Percentiles rank a stretch among this genome's conserved stretches.
phyloP scores from a whole-genome alignment of 1,284 basidiomycete genomes.

The Ustilago esculenta region DNA sequence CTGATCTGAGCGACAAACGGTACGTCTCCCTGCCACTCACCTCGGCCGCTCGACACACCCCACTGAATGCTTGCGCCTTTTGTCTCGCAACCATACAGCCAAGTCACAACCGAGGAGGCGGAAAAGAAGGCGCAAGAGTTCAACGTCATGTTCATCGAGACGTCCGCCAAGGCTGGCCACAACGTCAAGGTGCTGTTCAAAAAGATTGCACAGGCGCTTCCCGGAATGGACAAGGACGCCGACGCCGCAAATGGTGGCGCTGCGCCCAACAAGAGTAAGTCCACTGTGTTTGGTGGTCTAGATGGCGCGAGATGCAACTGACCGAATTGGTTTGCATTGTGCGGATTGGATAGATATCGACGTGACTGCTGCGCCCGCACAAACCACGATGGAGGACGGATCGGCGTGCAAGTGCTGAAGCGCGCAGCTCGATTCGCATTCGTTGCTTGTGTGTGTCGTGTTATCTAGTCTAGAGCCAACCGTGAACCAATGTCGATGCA shows the following conservation, averaged over 20 bases:
- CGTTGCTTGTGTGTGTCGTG: too few relatives aligned
- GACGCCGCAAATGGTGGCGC: constrained; percentile 70
- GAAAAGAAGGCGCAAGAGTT: constrained; percentile 91
- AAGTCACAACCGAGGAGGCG: constrained; percentile 98
- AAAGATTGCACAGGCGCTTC: constrained; percentile 97
- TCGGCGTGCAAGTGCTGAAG: constrained; percentile 52
- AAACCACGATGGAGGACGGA: constrained; percentile 54
- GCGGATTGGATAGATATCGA: constrained; percentile 49
- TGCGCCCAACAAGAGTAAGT: constrained; percentile 49
- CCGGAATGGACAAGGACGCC: constrained; percentile 88
- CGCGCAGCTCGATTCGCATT: not conserved
- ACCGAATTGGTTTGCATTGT: not conserved
- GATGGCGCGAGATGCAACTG: too few relatives aligned
- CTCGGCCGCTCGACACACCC: too few relatives aligned
- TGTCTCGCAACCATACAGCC: constrained; percentile 69
- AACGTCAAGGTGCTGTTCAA: constrained; percentile 99
- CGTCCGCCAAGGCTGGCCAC: constrained; percentile 97
- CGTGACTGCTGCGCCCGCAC: constrained; percentile 50
- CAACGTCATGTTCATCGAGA: constrained; percentile 99
- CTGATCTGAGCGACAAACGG: constrained; percentile 73
- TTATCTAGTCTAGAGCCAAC: too few relatives aligned
- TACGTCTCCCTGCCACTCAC: too few relatives aligned
- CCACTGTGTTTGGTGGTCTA: too few relatives aligned
- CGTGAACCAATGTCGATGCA: too few relatives aligned
- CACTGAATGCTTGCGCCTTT: too few relatives aligned